Conservation (phyloP, 805 yeast genomes). For the Saturnispora sanitii region DNA sequence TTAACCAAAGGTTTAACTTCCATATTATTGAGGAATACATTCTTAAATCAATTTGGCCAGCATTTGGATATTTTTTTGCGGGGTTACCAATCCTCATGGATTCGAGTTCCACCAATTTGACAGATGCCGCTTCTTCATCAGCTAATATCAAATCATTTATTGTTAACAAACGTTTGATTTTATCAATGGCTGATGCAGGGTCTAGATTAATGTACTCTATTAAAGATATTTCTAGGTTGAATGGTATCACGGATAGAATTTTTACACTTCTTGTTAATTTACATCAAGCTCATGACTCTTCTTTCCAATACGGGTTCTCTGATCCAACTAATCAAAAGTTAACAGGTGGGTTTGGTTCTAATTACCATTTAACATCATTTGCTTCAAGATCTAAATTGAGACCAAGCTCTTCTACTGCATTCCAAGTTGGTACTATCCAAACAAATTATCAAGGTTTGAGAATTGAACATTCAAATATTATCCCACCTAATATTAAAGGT, state of each 20-base stretch:
- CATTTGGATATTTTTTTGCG: slow-evolving; percentile 85
- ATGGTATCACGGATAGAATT: slow-evolving; percentile 84
- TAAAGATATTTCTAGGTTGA: slow-evolving; percentile 81
- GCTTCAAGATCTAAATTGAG: slow-evolving; percentile 22
- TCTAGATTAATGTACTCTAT: slow-evolving; percentile 89
- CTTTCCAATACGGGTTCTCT: slow-evolving; percentile 37
- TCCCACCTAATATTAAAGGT: slow-evolving; percentile 62
- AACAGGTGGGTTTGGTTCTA: slow-evolving; percentile 26
- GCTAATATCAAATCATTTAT: slow-evolving; percentile 75
- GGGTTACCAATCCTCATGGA: slow-evolving; percentile 76
- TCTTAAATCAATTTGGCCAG: slow-evolving; percentile 89
- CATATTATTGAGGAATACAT: slow-evolving; percentile 76
- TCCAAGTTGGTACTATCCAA: slow-evolving; percentile 60
- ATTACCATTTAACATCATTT: slow-evolving; percentile 22
- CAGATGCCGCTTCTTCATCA: slow-evolving; percentile 18
- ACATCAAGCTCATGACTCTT: slow-evolving; percentile 70
- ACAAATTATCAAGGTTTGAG: slow-evolving; percentile 68
- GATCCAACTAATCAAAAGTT: slow-evolving; percentile 12
- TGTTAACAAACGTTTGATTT: slow-evolving; percentile 81
- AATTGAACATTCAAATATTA: slow-evolving; percentile 72
- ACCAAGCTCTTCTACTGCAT: slow-evolving; percentile 3
- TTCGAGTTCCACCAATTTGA: slow-evolving; percentile 6
- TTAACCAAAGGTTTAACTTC: slow-evolving; percentile 55
- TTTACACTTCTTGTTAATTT: slow-evolving; percentile 65
- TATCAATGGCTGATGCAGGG: slow-evolving; percentile 91